Evolutionary conservation across 805 yeast genomes (phyloP).

Genomic region (Pichia phayaonensis): DNA sequence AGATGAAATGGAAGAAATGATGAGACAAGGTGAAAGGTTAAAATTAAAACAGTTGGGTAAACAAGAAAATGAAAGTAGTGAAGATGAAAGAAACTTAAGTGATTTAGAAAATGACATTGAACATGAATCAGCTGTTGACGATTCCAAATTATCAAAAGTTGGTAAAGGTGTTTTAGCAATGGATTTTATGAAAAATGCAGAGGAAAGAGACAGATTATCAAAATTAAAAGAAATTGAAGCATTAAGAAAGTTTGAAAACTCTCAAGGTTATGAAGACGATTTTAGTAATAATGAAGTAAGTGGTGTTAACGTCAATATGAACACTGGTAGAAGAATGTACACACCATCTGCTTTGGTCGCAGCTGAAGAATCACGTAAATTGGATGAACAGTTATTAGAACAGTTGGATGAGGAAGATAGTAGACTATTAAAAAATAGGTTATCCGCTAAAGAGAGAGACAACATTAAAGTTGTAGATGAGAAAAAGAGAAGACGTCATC

Average conservation of each 20-base stretch:
- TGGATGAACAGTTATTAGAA: constrained; percentile 30
- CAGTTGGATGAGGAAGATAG: constrained; percentile 47
- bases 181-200: constrained; percentile 95
- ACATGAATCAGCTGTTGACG: constrained; percentile 33
- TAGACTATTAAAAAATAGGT: constrained; percentile 36
- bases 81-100: constrained; percentile 39
- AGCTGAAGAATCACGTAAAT: constrained; percentile 29
- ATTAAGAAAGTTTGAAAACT: constrained; percentile 42
- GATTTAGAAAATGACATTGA: constrained; percentile 45
- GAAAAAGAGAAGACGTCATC: background rate
- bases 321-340: constrained; percentile 76
- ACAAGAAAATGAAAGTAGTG: constrained; percentile 24
- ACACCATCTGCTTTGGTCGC: constrained; percentile 52
- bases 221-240: constrained; percentile 48
- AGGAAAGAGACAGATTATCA: constrained; percentile 51
- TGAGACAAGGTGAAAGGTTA: constrained; percentile 75
- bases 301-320: constrained; percentile 44
- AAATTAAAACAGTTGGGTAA: constrained; percentile 62
- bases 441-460: constrained; percentile 19
- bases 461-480: background rate
- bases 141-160: constrained; percentile 34
- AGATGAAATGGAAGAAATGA: constrained; percentile 90
- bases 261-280: constrained; percentile 31
- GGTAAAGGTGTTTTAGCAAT: constrained; percentile 88
- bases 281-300: constrained; percentile 29